Evolutionary conservation across 2,329 filamentous ascomycete species (phyloP).

Genomic region (Trichoderma semiorbis): DNA sequence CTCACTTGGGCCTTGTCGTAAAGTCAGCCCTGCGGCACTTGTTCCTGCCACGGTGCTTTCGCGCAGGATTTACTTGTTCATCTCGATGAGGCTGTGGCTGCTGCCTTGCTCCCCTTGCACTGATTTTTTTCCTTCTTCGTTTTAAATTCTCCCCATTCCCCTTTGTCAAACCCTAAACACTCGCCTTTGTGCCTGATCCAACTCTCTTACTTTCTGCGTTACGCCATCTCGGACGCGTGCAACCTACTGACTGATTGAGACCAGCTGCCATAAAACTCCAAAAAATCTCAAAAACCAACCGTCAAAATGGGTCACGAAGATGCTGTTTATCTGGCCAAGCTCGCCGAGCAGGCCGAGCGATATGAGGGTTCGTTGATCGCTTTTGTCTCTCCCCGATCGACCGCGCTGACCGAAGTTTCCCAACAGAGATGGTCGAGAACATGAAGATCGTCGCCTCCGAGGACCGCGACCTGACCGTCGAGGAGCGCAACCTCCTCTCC

Average conservation of each 20-base stretch:
- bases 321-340: conserved; percentile 99
- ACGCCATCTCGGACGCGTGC: conserved; percentile 12
- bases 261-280: background rate
- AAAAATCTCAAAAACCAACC: conserved; percentile 15
- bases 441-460: conserved; percentile 98
- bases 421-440: conserved; percentile 96
- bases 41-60: conserved; percentile 15
- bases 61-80: background rate
- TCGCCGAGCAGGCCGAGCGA: conserved; percentile 99
- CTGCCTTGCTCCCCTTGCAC: conserved; percentile 1
- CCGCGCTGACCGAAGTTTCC: conserved; percentile 26
- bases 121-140: background rate
- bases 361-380: conserved; percentile 78
- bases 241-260: conserved; percentile 9
- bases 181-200: background rate
- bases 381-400: background rate
- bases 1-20: conserved; percentile 10
- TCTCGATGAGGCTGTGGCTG: conserved; percentile 11
- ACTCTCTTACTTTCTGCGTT: background rate
- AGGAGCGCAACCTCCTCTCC: conserved; percentile 95
- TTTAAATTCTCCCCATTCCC: background rate
- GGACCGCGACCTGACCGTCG: conserved; percentile 77
- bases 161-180: background rate
- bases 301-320: conserved; percentile 97
- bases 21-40: conserved; percentile 17